Conservation (phyloP, 495 filamentous ascomycete genomes). For the Trichocladium uniseriatum region DNA sequence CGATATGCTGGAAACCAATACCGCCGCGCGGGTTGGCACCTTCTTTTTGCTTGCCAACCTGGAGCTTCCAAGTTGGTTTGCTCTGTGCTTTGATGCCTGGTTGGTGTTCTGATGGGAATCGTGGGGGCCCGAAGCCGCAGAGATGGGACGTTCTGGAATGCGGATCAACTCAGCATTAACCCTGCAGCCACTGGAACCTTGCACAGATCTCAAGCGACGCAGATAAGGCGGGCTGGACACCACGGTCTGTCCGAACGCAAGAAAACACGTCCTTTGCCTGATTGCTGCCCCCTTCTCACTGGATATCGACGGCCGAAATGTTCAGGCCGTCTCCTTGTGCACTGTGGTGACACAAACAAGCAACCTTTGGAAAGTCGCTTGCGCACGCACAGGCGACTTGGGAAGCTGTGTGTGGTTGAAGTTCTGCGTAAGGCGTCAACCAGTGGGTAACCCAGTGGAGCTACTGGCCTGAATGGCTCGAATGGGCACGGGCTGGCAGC, state of each 20-base stretch:
- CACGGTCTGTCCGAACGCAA: background rate
- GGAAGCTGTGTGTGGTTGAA: constrained; percentile 23
- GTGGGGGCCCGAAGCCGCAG: constrained; percentile 14
- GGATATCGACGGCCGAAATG: too few species aligned
- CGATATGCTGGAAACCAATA: too few species aligned
- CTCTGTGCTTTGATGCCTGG: too few species aligned
- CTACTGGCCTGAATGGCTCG: constrained; percentile 3
- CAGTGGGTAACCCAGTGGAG: constrained; percentile 18
- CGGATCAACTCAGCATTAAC: constrained; percentile 9
- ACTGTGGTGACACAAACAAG: constrained; percentile 18
- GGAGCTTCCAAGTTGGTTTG: too few species aligned
- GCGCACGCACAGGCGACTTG: constrained; percentile 18
- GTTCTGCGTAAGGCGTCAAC: constrained; percentile 24
- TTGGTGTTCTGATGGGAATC: too few species aligned
- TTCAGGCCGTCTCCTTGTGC: too few species aligned
- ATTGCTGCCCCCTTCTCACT: too few species aligned
- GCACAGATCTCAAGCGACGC: constrained; percentile 11
- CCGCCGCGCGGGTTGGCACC: too few species aligned
- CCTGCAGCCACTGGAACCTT: constrained; percentile 16
- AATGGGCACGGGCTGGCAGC: too few species aligned
- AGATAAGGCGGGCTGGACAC: background rate
- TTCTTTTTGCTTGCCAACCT: too few species aligned
- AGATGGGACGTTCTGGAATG: constrained; percentile 5
- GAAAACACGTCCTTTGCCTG: background rate
- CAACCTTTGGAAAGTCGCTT: constrained; percentile 17